Conservation (phyloP, 192 early-diverging fungal species). For the Coemansia sp. region DNA sequence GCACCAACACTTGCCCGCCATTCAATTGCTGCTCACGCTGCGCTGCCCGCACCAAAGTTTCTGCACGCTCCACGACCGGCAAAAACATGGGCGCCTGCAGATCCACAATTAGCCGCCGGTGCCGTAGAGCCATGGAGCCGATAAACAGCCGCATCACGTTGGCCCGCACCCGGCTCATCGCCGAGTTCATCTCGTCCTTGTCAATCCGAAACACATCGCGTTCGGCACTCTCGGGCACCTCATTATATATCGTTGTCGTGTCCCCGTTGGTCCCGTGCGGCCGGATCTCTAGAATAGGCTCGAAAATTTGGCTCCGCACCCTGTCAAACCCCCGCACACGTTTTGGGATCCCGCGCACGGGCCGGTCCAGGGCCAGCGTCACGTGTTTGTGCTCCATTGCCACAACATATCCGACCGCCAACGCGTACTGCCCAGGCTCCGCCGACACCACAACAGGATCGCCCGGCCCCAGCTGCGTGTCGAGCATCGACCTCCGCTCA, state of each 20-base stretch:
- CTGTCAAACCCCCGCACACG: conserved; percentile 57
- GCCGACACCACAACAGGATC: conserved; percentile 84
- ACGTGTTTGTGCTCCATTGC: conserved; percentile 55
- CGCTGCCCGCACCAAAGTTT: conserved; percentile 12
- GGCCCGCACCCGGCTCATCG: conserved; percentile 65
- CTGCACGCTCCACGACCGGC: conserved; percentile 19
- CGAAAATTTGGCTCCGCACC: conserved; percentile 58
- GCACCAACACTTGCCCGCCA: conserved; percentile 64
- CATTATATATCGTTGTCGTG: conserved; percentile 25
- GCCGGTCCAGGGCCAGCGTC: conserved; percentile 61
- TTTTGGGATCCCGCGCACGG: conserved; percentile 65
- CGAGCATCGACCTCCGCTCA: conserved; percentile 21
- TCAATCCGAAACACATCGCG: conserved; percentile 66
- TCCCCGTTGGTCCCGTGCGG: conserved; percentile 11
- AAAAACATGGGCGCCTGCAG: conserved; percentile 66
- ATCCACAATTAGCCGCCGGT: conserved; percentile 79
- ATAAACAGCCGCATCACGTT: conserved; percentile 78
- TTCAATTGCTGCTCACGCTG: conserved; percentile 59
- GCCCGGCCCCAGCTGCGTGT: conserved; percentile 55
- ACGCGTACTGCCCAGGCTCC: conserved; percentile 66
- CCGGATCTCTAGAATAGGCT: conserved; percentile 42
- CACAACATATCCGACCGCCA: conserved; percentile 74
- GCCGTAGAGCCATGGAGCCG: conserved; percentile 53
- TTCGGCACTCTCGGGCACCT: conserved; percentile 35
- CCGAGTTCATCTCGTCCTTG: conserved; percentile 75